phyloP scores from a whole-genome alignment of 169 alveolate genomes.

The Eimeria maxima region DNA sequence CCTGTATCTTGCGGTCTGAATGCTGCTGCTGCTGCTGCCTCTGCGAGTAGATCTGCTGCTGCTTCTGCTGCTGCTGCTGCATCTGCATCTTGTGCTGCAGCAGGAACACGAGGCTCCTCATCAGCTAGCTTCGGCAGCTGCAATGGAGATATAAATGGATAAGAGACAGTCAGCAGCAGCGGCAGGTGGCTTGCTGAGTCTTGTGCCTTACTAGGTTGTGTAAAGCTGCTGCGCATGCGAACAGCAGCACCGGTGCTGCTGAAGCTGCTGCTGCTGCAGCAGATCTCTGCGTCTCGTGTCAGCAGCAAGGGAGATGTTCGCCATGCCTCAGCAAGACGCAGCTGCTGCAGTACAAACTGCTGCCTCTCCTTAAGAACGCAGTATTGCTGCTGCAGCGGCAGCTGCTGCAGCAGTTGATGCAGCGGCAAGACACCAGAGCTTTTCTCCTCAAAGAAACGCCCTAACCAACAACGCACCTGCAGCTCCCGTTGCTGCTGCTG shows the following conservation, averaged over 20 bases:
- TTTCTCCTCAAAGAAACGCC: background rate
- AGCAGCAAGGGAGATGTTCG: constrained; percentile 20
- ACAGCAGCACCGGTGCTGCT: constrained; percentile 43
- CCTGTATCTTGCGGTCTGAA: constrained; percentile 15
- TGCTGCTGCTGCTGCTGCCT: constrained; percentile 73
- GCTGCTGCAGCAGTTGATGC: constrained; percentile 56
- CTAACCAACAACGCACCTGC: constrained; percentile 48
- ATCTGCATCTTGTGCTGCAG: too few species aligned
- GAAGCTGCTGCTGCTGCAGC: constrained; percentile 35
- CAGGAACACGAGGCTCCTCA: constrained; percentile 40
- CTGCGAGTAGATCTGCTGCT: constrained; percentile 29
- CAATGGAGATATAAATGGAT: constrained; percentile 22
- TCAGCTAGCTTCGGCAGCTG: constrained; percentile 53
- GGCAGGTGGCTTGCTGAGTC: constrained; percentile 14
- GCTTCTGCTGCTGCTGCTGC: background rate
- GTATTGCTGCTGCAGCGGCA: constrained; percentile 12
- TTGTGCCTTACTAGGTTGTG: constrained; percentile 49
- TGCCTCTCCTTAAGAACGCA: background rate
- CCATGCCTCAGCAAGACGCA: constrained; percentile 32
- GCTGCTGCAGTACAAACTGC: constrained; percentile 49
- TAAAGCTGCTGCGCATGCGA: constrained; percentile 34
- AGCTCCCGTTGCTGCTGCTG: constrained; percentile 73
- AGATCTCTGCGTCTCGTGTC: constrained; percentile 54
- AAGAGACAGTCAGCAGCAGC: constrained; percentile 53
- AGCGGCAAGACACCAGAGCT: constrained; percentile 21